phyloP scores from a whole-genome alignment of 495 filamentous ascomycete genomes.

The Hypomontagnella submonticulosa region DNA sequence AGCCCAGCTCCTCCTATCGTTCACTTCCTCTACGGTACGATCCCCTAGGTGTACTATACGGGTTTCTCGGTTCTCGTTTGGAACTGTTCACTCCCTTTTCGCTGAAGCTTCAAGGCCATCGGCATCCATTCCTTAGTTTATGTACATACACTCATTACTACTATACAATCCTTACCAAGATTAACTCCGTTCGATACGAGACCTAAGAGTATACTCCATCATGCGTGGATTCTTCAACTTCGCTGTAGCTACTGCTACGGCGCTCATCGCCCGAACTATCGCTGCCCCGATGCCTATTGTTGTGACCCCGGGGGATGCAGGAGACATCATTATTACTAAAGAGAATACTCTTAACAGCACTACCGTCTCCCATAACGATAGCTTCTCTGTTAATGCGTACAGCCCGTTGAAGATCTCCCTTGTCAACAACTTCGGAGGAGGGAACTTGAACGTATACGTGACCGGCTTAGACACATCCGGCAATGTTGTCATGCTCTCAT shows the following conservation, averaged over 20 bases:
- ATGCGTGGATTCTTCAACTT: constrained; percentile 47
- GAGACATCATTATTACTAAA: constrained; percentile 42
- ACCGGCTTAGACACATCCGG: constrained; percentile 48
- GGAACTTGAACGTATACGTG: constrained; percentile 54
- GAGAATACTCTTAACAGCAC: constrained; percentile 49
- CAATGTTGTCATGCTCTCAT: constrained; percentile 49
- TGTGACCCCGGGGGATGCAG: constrained; percentile 35
- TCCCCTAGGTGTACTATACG: constrained; percentile 26
- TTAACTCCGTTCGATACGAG: constrained; percentile 23
- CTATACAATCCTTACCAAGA: constrained; percentile 28
- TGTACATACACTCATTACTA: constrained; percentile 33
- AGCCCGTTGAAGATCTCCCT: constrained; percentile 45
- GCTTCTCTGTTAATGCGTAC: neutral
- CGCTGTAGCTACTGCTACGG: constrained; percentile 44
- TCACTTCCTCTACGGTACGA: constrained; percentile 19
- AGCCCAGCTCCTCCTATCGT: constrained; percentile 28
- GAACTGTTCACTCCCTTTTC: constrained; percentile 38
- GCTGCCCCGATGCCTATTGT: constrained; percentile 45
- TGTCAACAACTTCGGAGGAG: constrained; percentile 55
- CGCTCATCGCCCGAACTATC: constrained; percentile 34
- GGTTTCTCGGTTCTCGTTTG: constrained; percentile 35
- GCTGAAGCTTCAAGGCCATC: constrained; percentile 35
- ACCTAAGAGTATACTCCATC: constrained; percentile 26
- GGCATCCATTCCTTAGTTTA: constrained; percentile 42
- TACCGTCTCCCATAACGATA: neutral